Conservation (phyloP, 2,329 filamentous ascomycete genomes). For the Pseudogymnoascus sp. region DNA sequence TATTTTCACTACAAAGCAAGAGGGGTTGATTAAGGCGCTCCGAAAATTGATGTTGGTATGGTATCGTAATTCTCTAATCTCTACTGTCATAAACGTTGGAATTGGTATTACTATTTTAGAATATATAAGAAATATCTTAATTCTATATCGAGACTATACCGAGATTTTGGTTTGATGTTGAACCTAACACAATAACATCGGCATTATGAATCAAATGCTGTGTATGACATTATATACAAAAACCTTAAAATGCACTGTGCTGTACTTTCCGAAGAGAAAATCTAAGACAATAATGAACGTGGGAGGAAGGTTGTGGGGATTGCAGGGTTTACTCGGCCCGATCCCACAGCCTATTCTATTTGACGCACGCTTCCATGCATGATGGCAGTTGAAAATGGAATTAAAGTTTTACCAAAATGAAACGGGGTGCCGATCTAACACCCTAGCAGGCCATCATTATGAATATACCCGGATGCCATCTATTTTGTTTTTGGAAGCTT, state of each 20-base stretch:
- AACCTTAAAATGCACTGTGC: neutral
- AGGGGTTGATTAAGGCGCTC: neutral
- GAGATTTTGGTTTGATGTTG: neutral
- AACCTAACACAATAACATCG: neutral
- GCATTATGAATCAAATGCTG: neutral
- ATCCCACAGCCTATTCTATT: neutral
- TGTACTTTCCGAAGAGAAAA: neutral
- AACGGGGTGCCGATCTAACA: neutral
- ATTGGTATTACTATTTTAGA: neutral
- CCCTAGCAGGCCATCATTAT: neutral
- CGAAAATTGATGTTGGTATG: neutral
- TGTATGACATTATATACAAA: neutral
- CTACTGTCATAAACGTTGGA: neutral
- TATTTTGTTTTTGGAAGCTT: neutral
- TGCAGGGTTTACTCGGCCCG: conserved; percentile 3
- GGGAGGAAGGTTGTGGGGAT: neutral
- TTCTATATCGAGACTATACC: neutral
- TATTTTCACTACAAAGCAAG: neutral
- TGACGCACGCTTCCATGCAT: neutral
- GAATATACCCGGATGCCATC: neutral
- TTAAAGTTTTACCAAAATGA: neutral
- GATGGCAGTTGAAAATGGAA: neutral
- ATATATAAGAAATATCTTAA: neutral
- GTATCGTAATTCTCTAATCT: neutral
- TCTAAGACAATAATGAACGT: neutral